Conservation (phyloP, 2,329 filamentous ascomycete species). For the Ceratocystis colombiana region DNA sequence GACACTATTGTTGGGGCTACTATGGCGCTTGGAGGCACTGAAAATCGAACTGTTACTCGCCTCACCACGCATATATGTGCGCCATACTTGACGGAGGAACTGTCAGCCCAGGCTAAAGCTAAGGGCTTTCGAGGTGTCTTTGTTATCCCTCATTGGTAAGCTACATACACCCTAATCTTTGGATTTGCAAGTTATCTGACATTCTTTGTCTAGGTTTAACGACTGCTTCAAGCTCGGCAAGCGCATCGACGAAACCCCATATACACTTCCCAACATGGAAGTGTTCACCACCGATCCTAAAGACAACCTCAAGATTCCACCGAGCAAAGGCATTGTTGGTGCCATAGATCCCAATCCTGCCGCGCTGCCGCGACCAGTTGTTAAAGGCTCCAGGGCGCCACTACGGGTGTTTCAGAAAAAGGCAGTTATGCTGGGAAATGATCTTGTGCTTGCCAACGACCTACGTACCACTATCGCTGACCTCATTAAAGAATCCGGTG, state of each 20-base stretch:
- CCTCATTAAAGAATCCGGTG: slow-evolving; percentile 63
- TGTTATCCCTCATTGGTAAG: slow-evolving; percentile 83
- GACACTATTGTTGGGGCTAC: slow-evolving; percentile 87
- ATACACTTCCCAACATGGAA: slow-evolving; percentile 74
- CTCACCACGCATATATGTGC: slow-evolving; percentile 84
- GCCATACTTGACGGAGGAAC: slow-evolving; percentile 61
- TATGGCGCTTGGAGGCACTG: slow-evolving; percentile 77
- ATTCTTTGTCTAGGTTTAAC: slow-evolving; percentile 59
- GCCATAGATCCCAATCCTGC: slow-evolving; percentile 47
- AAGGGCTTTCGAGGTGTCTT: slow-evolving; percentile 67
- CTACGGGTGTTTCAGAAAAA: slow-evolving; percentile 68
- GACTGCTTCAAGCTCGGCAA: slow-evolving; percentile 90
- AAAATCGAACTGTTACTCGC: slow-evolving; percentile 59
- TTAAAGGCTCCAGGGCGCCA: slow-evolving; percentile 40
- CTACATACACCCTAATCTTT: slow-evolving; percentile 10
- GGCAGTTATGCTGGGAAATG: slow-evolving; percentile 63
- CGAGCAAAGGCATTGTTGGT: slow-evolving; percentile 54
- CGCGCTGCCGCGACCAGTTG: slow-evolving; percentile 37
- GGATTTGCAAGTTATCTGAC: not conserved
- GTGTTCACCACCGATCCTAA: slow-evolving; percentile 55
- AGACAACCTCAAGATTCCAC: slow-evolving; percentile 46
- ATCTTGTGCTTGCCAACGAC: slow-evolving; percentile 60
- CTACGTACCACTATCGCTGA: slow-evolving; percentile 57
- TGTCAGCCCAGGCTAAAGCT: slow-evolving; percentile 51
- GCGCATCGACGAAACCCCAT: slow-evolving; percentile 79